Conservation (phyloP, 192 early-diverging fungal species). For the Coemansia sp. region DNA sequence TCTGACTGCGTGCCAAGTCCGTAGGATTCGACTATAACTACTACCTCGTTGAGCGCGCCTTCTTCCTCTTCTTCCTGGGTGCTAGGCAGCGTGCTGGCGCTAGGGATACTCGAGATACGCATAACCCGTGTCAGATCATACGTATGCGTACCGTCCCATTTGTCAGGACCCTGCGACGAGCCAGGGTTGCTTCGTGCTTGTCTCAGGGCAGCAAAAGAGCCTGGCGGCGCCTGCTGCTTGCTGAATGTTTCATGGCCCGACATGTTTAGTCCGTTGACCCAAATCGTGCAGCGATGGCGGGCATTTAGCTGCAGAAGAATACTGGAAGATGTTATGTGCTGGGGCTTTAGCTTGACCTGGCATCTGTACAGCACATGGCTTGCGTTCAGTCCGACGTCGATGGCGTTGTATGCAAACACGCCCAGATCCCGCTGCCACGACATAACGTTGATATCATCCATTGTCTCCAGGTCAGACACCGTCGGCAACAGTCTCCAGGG, state of each 20-base stretch:
- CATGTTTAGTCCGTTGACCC: slow-evolving; percentile 69
- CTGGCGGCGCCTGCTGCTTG: slow-evolving; percentile 49
- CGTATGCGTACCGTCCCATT: slow-evolving; percentile 57
- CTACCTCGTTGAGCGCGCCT: slow-evolving; percentile 62
- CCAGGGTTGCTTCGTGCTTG: slow-evolving; percentile 35
- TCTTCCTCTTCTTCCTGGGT: slow-evolving; percentile 33
- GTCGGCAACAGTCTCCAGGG: slow-evolving; percentile 56
- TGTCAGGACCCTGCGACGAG: slow-evolving; percentile 60
- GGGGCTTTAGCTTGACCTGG: slow-evolving; percentile 49
- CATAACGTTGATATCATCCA: slow-evolving; percentile 55
- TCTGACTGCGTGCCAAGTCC: slow-evolving; percentile 72
- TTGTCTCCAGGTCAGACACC: slow-evolving; percentile 47
- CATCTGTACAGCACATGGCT: slow-evolving; percentile 67
- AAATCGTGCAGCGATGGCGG: slow-evolving; percentile 70
- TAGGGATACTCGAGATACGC: slow-evolving; percentile 22
- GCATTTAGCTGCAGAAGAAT: slow-evolving; percentile 65
- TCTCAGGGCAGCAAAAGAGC: slow-evolving; percentile 4
- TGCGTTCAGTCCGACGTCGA: slow-evolving; percentile 62
- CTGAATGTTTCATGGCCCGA: slow-evolving; percentile 82
- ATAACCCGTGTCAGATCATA: slow-evolving; percentile 59
- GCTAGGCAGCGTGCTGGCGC: background rate
- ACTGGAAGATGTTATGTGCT: slow-evolving; percentile 22
- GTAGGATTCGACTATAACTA: slow-evolving; percentile 74
- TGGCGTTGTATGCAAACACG: slow-evolving; percentile 55
- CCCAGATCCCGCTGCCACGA: slow-evolving; percentile 49